Conservation (phyloP, 2,329 filamentous ascomycete species). For the Penicillium vulpinum region DNA sequence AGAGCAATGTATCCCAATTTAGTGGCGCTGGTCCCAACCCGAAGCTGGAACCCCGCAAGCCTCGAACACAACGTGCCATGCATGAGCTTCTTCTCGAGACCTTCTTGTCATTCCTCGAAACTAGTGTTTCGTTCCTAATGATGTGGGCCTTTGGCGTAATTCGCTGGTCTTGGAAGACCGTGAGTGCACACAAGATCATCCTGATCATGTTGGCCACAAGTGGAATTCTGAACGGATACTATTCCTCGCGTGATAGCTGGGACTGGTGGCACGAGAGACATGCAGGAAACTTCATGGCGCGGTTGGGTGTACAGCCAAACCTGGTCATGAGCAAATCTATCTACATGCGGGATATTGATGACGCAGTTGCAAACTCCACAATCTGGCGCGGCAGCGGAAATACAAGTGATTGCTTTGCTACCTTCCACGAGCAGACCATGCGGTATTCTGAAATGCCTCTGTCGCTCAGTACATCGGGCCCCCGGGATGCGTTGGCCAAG, state of each 20-base stretch:
- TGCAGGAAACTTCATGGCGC: slow-evolving; percentile 76
- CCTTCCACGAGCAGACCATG: slow-evolving; percentile 46
- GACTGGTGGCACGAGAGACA: slow-evolving; percentile 84
- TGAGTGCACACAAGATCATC: slow-evolving; percentile 73
- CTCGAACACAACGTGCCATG: slow-evolving; percentile 61
- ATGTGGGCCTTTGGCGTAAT: slow-evolving; percentile 71
- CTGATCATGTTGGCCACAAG: slow-evolving; percentile 69
- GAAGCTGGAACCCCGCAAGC: slow-evolving; percentile 50
- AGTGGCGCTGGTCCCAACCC: slow-evolving; percentile 33
- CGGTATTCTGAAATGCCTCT: slow-evolving; percentile 34
- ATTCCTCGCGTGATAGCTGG: slow-evolving; percentile 70
- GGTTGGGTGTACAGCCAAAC: slow-evolving; percentile 77
- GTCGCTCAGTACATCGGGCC: slow-evolving; percentile 29
- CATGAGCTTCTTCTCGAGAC: slow-evolving; percentile 72
- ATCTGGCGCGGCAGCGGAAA: slow-evolving; percentile 29
- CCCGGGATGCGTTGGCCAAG: slow-evolving; percentile 33
- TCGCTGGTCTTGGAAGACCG: slow-evolving; percentile 65
- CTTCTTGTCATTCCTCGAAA: slow-evolving; percentile 70
- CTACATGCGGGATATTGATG: slow-evolving; percentile 77
- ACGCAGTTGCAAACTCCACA: slow-evolving; percentile 52
- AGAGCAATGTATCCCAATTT: slow-evolving; percentile 44
- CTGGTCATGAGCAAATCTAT: slow-evolving; percentile 80
- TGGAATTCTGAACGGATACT: slow-evolving; percentile 69
- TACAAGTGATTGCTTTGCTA: slow-evolving; percentile 44
- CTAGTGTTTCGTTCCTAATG: slow-evolving; percentile 71